Evolutionary conservation across 371 early-diverging fungal genomes (phyloP), one percentile per base, ranked within the genome.

Genomic region (Chytridiales sp.): DNA sequence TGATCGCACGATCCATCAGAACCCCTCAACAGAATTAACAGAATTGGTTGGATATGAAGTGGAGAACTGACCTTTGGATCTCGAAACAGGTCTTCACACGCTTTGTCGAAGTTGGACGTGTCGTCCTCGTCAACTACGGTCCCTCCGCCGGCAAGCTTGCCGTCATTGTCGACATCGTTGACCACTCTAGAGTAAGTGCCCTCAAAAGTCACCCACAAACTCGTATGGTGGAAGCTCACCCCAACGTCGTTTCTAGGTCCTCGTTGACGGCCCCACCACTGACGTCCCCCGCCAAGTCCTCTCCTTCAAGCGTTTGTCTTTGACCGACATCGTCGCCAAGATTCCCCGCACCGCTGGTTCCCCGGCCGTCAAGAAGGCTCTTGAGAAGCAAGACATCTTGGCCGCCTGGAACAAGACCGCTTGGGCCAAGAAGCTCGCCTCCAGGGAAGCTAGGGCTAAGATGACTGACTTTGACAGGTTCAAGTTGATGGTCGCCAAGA

Each of bases 81-180:
- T n/a, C n/a, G n/a, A n/a, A n/a, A 13, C 56, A 70, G 74, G 68
- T 67, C 43, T 75, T 74, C 73, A 59, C 56, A 57, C 51, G 76
- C 46, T 86, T 89, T 81, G 97, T 97, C 77, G 91, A 98, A 83
- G 91, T 97, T 76, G 97, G 97, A 77, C 95, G 97, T 79, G 94
- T 96, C 62, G 96, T 95, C 77, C 84, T 94, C 72, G 65, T 98
- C 72, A 95, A 85, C 85, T 85, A 87, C 84, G 98, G 98, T 64
- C 81, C 85, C 64, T 88, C 93, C 75, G 85, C 88, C 78, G 93
- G 95, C 73, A 95, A 96, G 84, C 84, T 94, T 68, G 97, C 96
- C 77, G 92, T 94, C 74, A 92, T 98, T 80, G 91, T 96, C 66
- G 98, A 97, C 77, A 94, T 98, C 80, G 85, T 98, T 69, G 98